A percentile compares a stretch with the other conserved stretches of the same genome.
Conservation (phyloP, 2,329 filamentous ascomycete genomes). For the Metarhizium robertsii region DNA sequence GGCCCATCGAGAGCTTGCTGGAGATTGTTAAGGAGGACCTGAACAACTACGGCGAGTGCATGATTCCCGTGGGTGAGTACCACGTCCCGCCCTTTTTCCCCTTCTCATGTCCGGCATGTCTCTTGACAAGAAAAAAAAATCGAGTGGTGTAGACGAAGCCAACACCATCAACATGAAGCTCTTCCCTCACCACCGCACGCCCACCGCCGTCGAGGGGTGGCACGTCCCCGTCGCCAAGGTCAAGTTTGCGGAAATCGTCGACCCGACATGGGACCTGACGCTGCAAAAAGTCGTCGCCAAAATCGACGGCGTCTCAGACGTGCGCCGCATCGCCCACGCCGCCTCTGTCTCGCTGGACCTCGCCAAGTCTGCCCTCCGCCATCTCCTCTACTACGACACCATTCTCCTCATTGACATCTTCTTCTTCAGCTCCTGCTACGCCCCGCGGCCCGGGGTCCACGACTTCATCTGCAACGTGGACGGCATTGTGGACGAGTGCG, state of each 20-base stretch:
- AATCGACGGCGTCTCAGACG: conserved; percentile 85
- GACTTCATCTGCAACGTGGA: conserved; percentile 68
- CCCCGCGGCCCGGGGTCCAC: conserved; percentile 65
- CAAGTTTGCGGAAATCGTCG: conserved; percentile 53
- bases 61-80: conserved; percentile 81
- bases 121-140: not conserved
- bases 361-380: conserved; percentile 75
- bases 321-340: conserved; percentile 74
- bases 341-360: conserved; percentile 83
- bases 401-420: conserved; percentile 89
- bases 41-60: conserved; percentile 96
- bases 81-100: not conserved
- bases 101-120: not conserved
- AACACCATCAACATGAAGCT: conserved; percentile 96
- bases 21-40: conserved; percentile 77
- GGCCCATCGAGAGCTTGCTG: conserved; percentile 74
- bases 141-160: conserved; percentile 58
- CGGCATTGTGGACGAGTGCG: conserved; percentile 77
- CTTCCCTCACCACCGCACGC: conserved; percentile 72
- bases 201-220: conserved; percentile 72
- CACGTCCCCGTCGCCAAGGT: conserved; percentile 78
- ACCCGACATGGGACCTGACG: conserved; percentile 66
- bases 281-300: conserved; percentile 71
- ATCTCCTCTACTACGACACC: conserved; percentile 88
- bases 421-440: conserved; percentile 88